These are phyloP conservation scores for Phoenix roebelenii DNA, from an alignment of 176 grass and related monocot genomes.

Conservation along the genomic window DNA sequence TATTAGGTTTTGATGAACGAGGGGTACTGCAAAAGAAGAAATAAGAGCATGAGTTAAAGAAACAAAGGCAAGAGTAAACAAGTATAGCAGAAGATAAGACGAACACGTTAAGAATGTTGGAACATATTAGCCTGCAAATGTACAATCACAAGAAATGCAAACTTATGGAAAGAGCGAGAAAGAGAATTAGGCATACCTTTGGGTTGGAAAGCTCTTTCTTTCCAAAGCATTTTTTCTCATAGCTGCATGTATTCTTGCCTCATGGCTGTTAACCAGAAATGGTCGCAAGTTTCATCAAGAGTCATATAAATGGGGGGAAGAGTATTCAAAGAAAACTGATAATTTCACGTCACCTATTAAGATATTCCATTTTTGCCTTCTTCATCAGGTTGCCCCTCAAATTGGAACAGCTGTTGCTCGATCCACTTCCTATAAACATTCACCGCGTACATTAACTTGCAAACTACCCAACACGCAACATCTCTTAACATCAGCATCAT, in stretches of 20 bases:
- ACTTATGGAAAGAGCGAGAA: not conserved
- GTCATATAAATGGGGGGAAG: not conserved
- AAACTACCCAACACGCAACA: too few relatives aligned
- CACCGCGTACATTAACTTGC: not conserved
- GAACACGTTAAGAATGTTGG: too few relatives aligned
- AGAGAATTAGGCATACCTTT: slow-evolving; percentile 9
- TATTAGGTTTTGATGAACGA: slow-evolving; percentile 8
- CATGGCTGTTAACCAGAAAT: slow-evolving; percentile 15
- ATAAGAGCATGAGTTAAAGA: too few relatives aligned
- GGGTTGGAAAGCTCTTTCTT: slow-evolving; percentile 2
- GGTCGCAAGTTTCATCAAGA: not conserved
- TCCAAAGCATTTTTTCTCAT: slow-evolving; percentile 23
- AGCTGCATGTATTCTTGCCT: slow-evolving; percentile 23
- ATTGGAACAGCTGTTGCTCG: slow-evolving; percentile 18
- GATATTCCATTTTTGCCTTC: slow-evolving; percentile 35
- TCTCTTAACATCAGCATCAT: too few relatives aligned
- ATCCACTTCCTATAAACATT: slow-evolving; percentile 19
- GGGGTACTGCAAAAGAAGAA: too few relatives aligned
- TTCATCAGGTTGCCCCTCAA: slow-evolving; percentile 40
- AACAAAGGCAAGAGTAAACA: too few relatives aligned
- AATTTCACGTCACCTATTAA: slow-evolving; percentile 25
- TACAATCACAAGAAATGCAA: not conserved
- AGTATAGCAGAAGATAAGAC: too few relatives aligned
- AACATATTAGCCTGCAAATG: not conserved
- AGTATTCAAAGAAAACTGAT: too few relatives aligned